Base-by-base conservation (phyloP, 2,329 filamentous ascomycete genomes). In the Trichophyton simii region DNA sequence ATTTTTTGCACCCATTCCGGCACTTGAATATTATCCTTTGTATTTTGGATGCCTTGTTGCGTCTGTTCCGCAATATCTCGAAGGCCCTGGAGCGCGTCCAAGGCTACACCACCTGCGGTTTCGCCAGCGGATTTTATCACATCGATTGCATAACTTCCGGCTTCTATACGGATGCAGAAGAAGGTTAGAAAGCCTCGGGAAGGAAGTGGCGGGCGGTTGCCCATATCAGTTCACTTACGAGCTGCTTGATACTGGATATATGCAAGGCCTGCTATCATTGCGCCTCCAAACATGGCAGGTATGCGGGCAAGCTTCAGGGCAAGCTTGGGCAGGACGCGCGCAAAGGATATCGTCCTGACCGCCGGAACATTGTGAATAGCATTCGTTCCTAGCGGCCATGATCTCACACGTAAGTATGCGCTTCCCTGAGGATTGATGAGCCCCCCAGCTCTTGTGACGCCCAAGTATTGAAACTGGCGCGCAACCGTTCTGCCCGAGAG, bases 231-330 rank as follows among this genome's bases (percentile, higher is more conserved):
- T 38, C 63, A 82, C 88, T 65, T 82, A 91, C 88, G 88, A 61
- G 87, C 85, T 65, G 94, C 92, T 75, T 99, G 94, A 72, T 99
- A 97, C 72, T 99, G 94, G 57, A 99, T 78, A 82, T 96, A 99
- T 28, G 91, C 91, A 63, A 95, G 77, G 2, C 88, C 89, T 13
- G 89, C 91, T 66, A 99, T 83, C 70, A 91, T 89, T 55, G 91
- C 83, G 48, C 90, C 91, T 48, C 92, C 94, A 69, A 96, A 91
- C 77, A 96, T 87, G 62, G 94, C 94, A 20, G 94, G 94, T 60
- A 96, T 80, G 61, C 91, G 85, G 41, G 86, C 82, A 67, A 99
- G 87, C 78, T 96, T 99, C 70, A 94, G 76, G n/a, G 94, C 85
- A 58, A 99, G 80, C 72, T 89, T 92, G 1, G 95, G 95, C 36